Evolutionary conservation across 2,329 filamentous ascomycete genomes (phyloP), one percentile per base, ranked within the genome.

Genomic region (Exserohilum turcica): DNA sequence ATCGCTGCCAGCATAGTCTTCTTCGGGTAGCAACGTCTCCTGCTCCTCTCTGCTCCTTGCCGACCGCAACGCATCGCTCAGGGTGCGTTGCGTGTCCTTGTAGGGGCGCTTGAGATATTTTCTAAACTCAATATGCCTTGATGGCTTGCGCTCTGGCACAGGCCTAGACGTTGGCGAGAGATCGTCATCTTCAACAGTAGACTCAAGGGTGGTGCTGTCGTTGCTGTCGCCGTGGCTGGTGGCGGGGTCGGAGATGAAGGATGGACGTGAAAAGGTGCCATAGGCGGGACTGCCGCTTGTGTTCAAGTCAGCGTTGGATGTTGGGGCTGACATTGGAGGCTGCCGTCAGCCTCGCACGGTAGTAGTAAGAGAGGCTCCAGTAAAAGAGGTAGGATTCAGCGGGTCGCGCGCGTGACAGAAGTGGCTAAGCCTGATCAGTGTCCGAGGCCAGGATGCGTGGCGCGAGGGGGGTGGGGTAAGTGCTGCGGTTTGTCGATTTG

Each of bases 1-100:
- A 70, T 80, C 77, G 15, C 76, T 73, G 48, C 78, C 77, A 13
- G 77, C 78, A 55, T 74, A 66, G 9, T 70, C 78, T 29, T 78
- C 76, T 33, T 78, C 77, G 0, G 72, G 74, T 6, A 80, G 66
- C 43, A 81, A 57, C 15, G 76, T 79, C 54, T 80, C 78, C 56
- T 80, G 78, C 67, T 81, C 79, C 62, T 80, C 77, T 18, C 77
- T 65, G 27, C 75, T 74, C 35, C 76, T 71, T n/a, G 75, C 74
- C 12, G 76, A 65, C 27, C 71, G 60, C 44, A 76, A 55, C 10
- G 72, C 73, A 59, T 75, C 71, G 55, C 72, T 74, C 47, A 75
- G 51, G 15, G 67, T 74, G 18, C 72, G 64, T 46, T 73, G 69
- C 21, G 52, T 68, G 8, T 68, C 62, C 5, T 57, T 52, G 59